Evolutionary conservation across 208 protist species (phyloP), one percentile per base, ranked within the genome.

Genomic region (Baffinella frigidus): DNA sequence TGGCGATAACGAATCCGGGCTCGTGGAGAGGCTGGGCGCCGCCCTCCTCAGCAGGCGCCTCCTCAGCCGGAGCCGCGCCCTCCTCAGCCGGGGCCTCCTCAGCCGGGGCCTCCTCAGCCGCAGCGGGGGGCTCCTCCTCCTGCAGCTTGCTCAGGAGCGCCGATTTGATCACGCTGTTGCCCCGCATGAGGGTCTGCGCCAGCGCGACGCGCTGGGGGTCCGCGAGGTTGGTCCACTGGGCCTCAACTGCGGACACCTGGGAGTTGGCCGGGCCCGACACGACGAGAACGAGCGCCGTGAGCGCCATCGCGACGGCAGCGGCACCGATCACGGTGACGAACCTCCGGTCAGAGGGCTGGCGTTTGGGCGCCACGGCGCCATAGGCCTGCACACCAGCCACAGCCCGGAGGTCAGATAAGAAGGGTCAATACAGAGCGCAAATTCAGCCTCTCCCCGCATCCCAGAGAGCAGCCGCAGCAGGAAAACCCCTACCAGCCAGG

Each of bases 1-100:
- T 90, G 44, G 83, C 83, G 56, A 90, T 90, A 2, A 90, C 83
- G 61, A 90, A 90, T 10, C 83, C 83, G 0, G 83, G 83, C 83
- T 90, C 83, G 51, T 90, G 17, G 51, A 67, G 30, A 4, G 71
- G 71, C 71, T 64, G 24, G 24, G 20, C 56, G 3, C 9, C 56
- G 2, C 9, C 9, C 2, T 3, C 56, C 17, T 64, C 56, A 2
- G 56, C 56, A 2, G 56, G 56, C 56, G 56, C 56, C 56, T 64
- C 56, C 56, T 64, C 56, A 33, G 56, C 56, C 24, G 56, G 56
- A 5, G 56, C 56, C 20, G n/a, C n/a, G n/a, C 17, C 48, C 56
- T 64, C 56, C 17, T 7, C 17, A 17, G 48, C 11, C 48, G 48
- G 11, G 11, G 56, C 17, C 56, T 64, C 56, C 56, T 64, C 56